phyloP scores from a whole-genome alignment of 306 rosid genomes.

The Mimosa pudica region DNA sequence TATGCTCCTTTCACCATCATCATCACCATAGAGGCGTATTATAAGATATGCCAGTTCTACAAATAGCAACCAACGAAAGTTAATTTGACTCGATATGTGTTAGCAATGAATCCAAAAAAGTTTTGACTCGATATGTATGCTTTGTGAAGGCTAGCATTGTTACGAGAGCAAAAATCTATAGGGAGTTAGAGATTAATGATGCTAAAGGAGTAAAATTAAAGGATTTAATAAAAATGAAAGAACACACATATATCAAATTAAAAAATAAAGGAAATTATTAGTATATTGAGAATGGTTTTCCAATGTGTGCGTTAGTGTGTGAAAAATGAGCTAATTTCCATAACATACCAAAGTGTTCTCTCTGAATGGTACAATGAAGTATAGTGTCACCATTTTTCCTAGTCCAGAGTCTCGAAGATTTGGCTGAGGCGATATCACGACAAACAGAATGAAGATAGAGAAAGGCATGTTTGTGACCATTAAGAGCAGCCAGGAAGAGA shows the following conservation, averaged over 20 bases:
- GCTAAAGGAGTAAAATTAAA: no score
- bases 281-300: no score
- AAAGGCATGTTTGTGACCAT: conserved; percentile 34
- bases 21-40: conserved; percentile 27
- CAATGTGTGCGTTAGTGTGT: no score
- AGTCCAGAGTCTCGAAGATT: not conserved
- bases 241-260: no score
- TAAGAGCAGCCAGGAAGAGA: not conserved
- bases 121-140: no score
- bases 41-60: conserved; percentile 51
- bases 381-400: conserved; percentile 10
- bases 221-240: no score
- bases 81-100: no score
- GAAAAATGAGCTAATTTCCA: not conserved
- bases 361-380: conserved; percentile 17
- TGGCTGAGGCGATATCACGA: not conserved
- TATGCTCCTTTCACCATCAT: not conserved
- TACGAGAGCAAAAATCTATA: no score
- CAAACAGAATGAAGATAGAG: conserved; percentile 28
- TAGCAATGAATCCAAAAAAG: not conserved
- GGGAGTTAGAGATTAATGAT: no score
- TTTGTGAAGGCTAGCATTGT: no score
- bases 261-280: no score
- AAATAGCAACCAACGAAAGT: not conserved
- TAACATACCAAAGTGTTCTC: conserved; percentile 2